phyloP scores from a whole-genome alignment of 805 yeast genomes.

The Metschnikowia koreensis region DNA sequence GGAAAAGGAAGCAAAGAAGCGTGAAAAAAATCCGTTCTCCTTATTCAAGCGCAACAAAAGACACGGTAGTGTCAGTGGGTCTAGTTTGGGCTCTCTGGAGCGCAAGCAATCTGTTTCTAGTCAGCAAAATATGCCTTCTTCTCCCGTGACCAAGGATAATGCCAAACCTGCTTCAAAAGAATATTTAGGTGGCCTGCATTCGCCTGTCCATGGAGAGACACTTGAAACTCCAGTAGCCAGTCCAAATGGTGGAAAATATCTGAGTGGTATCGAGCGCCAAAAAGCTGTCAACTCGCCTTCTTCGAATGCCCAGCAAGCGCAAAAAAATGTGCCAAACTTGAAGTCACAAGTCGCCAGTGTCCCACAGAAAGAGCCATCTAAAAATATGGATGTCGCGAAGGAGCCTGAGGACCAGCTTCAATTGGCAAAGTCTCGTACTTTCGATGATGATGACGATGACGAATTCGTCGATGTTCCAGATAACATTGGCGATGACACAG shows the following conservation, averaged over 20 bases:
- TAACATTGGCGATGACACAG: conserved; percentile 8
- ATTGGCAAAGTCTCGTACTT: background rate
- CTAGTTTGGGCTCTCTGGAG: conserved; percentile 6
- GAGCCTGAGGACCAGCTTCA: background rate
- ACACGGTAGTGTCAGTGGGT: conserved; percentile 8
- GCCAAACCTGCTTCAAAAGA: background rate
- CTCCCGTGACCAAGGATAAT: background rate
- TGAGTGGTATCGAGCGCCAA: background rate
- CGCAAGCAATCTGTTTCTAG: background rate
- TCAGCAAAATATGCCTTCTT: background rate
- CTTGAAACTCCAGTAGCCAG: background rate
- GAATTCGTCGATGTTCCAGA: conserved; percentile 20
- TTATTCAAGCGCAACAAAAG: conserved; percentile 12
- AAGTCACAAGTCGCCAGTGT: background rate
- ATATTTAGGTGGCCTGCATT: background rate
- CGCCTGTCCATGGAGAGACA: background rate
- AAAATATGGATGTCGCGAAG: background rate
- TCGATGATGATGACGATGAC: conserved; percentile 8
- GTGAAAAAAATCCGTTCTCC: conserved; percentile 7
- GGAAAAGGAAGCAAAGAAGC: conserved; percentile 10
- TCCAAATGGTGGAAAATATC: background rate
- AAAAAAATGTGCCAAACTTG: background rate
- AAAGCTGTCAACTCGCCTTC: background rate
- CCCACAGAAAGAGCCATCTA: background rate
- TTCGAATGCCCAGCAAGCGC: background rate